phyloP scores from a whole-genome alignment of 352 stramenopile genomes.

The Phytophthora pisi region DNA sequence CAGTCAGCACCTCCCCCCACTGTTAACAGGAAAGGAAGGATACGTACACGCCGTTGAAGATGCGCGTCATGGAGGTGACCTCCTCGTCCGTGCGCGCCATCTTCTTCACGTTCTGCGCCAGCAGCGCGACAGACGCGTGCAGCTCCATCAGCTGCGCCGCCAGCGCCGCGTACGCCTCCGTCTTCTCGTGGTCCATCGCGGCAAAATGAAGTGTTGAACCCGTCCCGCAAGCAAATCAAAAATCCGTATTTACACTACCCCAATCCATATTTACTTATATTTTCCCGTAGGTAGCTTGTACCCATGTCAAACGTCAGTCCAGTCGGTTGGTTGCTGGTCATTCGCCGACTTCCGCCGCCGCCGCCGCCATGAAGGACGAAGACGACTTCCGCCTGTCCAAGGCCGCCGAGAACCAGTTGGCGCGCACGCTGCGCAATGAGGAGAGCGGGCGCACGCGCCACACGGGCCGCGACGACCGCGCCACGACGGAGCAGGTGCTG shows the following conservation, averaged over 20 bases:
- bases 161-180: constrained; percentile 20
- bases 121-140: constrained; percentile 70
- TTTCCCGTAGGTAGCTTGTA: constrained; percentile 11
- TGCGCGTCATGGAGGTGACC: constrained; percentile 70
- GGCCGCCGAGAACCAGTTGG: constrained; percentile 77
- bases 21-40: not conserved
- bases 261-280: not conserved
- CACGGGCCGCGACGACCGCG: constrained; percentile 97
- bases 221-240: not conserved
- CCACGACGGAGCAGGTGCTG: constrained; percentile 98
- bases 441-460: constrained; percentile 86
- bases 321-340: constrained; percentile 24
- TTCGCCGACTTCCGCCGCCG: not conserved
- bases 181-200: not conserved
- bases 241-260: not conserved
- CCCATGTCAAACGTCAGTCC: constrained; percentile 5
- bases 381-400: constrained; percentile 82
- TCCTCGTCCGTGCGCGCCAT: constrained; percentile 75
- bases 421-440: constrained; percentile 73
- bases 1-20: not conserved
- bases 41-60: constrained; percentile 79
- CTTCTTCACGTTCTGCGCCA: constrained; percentile 77
- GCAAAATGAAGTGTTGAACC: not conserved
- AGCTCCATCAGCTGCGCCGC: constrained; percentile 79
- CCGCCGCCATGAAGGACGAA: constrained; percentile 51